Evolutionary conservation across 176 grass and related monocot genomes (phyloP), one percentile per base, ranked within the genome.

Genomic region (Thinopyrum elongatum): DNA sequence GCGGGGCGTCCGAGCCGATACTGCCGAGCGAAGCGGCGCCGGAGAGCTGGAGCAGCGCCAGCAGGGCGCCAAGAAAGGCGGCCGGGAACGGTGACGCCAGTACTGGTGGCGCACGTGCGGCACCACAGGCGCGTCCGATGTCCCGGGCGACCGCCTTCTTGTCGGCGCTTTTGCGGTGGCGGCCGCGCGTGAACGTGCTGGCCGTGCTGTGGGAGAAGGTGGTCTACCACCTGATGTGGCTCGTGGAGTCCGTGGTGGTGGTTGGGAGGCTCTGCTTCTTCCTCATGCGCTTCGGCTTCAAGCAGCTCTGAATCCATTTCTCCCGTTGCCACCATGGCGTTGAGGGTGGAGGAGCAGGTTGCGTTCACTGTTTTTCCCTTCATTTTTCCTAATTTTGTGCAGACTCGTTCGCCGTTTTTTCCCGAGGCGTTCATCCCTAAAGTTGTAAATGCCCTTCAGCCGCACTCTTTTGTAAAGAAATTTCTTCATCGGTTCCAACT

Each of bases 261-360:
- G 59, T 94, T n/a, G 78, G 62, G 5, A 77, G 75, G 80, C 83
- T 94, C 14, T n/a, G 70, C 49, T 59, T 89, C 83, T 94, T 94
- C 87, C 80, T 94, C 83, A 22, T 89, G 86, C 89, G 92, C 46
- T 94, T 94, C 62, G 92, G 92, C 1, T 82, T 90, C 83, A 90
- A 74, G 78, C 70, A 67, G 86, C 63, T 88, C 7, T 88, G 62
- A 87, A 4, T 13, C 7, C 38, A 39, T 26, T 62, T 23, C 58
- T 75, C 63, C 38, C 21, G 30, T 31, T 31, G 30, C 30, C 3
- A 3, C 30, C 30, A 31, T 31, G 30, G 30, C 30, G 30, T 31
- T 31, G 30, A 31, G 30, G 3, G 30, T 31, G 30, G 30, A 31
- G 30, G 30, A 31, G 30, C 2, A 31, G 30, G 30, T 31, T 31